phyloP scores from a whole-genome alignment of 371 early-diverging fungal genomes.

The Modicella reniformis region DNA sequence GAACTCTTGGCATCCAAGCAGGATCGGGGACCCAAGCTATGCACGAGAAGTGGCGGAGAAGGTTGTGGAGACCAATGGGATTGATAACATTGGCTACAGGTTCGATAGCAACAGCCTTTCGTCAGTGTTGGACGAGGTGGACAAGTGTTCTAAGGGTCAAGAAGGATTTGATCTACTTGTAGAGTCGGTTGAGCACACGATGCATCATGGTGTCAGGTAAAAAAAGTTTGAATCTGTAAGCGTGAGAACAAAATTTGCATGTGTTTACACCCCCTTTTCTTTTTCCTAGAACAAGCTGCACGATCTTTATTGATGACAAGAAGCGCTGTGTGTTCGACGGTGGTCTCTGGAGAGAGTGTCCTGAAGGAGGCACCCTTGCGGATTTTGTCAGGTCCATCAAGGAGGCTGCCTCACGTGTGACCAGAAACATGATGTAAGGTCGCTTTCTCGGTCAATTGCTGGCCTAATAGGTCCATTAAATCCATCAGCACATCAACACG shows the following conservation, averaged over 20 bases:
- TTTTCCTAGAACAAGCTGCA: conserved; percentile 61
- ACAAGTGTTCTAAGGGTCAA: conserved; percentile 22
- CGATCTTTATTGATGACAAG: conserved; percentile 58
- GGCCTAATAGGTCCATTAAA: too few species aligned
- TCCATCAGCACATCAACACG: too few species aligned
- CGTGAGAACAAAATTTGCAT: too few species aligned
- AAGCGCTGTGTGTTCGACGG: conserved; percentile 63
- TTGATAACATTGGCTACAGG: too few species aligned
- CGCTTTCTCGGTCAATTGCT: conserved; percentile 9
- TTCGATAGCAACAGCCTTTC: background rate
- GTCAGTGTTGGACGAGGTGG: conserved; percentile 6
- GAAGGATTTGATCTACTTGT: conserved; percentile 42
- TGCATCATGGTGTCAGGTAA: conserved; percentile 54
- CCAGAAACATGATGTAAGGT: background rate
- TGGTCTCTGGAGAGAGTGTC: conserved; percentile 57
- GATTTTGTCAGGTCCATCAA: conserved; percentile 55
- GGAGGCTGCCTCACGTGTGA: conserved; percentile 30
- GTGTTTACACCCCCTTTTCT: too few species aligned
- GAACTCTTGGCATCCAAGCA: conserved; percentile 26
- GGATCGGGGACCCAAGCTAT: conserved; percentile 42
- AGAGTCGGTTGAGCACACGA: conserved; percentile 28
- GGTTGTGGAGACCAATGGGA: background rate
- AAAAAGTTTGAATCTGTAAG: background rate
- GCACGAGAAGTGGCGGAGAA: conserved; percentile 30
- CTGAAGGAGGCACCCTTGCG: conserved; percentile 35